Conservation (phyloP, 495 filamentous ascomycete species). For the Xylaria nigripes region DNA sequence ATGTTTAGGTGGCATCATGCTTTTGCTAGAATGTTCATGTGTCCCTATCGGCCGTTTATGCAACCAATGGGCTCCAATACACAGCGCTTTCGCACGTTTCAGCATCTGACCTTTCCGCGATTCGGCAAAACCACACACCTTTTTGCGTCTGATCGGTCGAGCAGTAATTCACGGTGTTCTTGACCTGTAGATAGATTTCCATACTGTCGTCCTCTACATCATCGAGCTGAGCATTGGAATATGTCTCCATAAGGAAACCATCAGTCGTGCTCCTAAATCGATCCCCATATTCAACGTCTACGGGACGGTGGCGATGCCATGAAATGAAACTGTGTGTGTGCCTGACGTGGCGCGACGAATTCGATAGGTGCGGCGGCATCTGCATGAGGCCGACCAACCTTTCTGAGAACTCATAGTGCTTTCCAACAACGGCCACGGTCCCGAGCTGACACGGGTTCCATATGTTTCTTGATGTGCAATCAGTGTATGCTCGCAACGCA, state of each 20-base stretch:
- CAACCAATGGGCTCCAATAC: constrained; percentile 74
- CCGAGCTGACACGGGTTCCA: constrained; percentile 56
- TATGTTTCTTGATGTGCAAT: constrained; percentile 47
- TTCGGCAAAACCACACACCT: constrained; percentile 12
- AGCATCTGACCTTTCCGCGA: background rate
- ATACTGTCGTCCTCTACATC: constrained; percentile 14
- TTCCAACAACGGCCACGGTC: constrained; percentile 43
- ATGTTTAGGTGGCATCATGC: constrained; percentile 27
- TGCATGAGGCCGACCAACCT: constrained; percentile 57
- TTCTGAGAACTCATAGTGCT: constrained; percentile 58
- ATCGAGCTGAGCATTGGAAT: constrained; percentile 3
- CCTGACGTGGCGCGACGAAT: constrained; percentile 10
- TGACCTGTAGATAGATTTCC: constrained; percentile 23
- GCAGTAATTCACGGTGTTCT: constrained; percentile 33
- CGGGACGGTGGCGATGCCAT: constrained; percentile 8
- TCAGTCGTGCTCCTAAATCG: background rate
- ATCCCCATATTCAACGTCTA: constrained; percentile 16
- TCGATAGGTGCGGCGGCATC: constrained; percentile 4
- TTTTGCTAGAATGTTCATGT: constrained; percentile 16
- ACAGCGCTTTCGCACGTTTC: constrained; percentile 49
- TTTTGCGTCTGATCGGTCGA: constrained; percentile 31
- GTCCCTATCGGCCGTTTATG: constrained; percentile 41
- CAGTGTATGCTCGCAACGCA: constrained; percentile 10
- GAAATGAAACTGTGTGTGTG: constrained; percentile 2
- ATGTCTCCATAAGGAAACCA: constrained; percentile 3